A percentile compares a stretch with the other conserved stretches of the same genome.
Evolutionary conservation across 1,284 basidiomycete genomes (phyloP).

Genomic region (Hemileia vastatrix): DNA sequence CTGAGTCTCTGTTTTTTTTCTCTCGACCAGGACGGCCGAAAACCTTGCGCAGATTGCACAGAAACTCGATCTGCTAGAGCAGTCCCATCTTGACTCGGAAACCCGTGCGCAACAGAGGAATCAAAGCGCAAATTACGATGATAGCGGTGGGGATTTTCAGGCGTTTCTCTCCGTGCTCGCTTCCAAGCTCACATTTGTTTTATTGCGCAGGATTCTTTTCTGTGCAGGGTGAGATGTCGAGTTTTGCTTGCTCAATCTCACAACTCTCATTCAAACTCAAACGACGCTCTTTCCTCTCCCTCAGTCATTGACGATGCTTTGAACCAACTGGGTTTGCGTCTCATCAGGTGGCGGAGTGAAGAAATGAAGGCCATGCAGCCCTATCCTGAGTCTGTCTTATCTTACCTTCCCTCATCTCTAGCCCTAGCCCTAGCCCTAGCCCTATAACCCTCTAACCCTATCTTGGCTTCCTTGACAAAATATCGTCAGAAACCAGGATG

Average conservation of each 20-base stretch:
- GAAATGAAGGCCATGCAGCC: slow-evolving; percentile 66
- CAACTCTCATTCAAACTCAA: too few species aligned
- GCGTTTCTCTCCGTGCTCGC: too few species aligned
- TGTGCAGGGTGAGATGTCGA: too few species aligned
- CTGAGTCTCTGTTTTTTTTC: neutral
- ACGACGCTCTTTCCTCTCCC: too few species aligned
- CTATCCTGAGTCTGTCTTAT: slow-evolving; percentile 59
- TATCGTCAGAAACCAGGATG: slow-evolving; percentile 60
- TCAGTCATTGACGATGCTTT: slow-evolving; percentile 51
- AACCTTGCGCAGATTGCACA: slow-evolving; percentile 74
- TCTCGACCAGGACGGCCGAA: slow-evolving; percentile 53
- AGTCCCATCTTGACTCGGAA: slow-evolving; percentile 24
- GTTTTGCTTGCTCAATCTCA: too few species aligned
- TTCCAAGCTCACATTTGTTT: too few species aligned
- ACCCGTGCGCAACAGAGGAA: neutral
- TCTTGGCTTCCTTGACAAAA: neutral
- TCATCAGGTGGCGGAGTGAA: slow-evolving; percentile 74
- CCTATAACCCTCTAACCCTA: slow-evolving; percentile 2
- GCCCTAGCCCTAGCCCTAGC: slow-evolving; percentile 13
- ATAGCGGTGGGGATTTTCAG: slow-evolving; percentile 13
- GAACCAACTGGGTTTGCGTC: slow-evolving; percentile 67
- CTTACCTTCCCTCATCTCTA: neutral
- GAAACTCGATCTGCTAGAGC: slow-evolving; percentile 52
- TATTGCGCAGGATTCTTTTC: slow-evolving; percentile 74
- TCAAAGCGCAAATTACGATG: slow-evolving; percentile 14